These are phyloP conservation scores for Parachlorella kessleri DNA, from an alignment of 139 green algal genomes.

Conservation along the genomic window DNA sequence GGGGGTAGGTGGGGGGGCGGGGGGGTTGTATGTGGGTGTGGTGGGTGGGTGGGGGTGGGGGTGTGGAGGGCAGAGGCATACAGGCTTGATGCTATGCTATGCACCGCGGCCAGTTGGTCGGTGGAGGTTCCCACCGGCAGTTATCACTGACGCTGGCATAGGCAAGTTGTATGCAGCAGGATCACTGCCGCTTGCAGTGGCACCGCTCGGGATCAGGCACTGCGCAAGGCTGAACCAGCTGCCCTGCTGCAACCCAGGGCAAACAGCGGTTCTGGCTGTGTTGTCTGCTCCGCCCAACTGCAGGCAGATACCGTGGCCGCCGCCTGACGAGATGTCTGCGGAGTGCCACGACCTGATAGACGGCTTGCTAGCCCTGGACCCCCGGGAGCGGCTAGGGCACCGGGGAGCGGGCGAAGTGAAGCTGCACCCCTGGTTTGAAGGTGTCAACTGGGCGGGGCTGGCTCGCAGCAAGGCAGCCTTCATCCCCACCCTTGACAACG, in stretches of 20 bases:
- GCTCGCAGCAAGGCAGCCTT: constrained; percentile 78
- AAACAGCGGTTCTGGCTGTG: background rate
- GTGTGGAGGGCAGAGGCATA: too few relatives aligned
- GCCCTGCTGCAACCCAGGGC: background rate
- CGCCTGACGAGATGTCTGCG: constrained; percentile 60
- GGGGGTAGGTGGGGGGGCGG: constrained; percentile 67
- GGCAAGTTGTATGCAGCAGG: too few relatives aligned
- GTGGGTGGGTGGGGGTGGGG: constrained; percentile 94
- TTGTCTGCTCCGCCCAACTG: background rate
- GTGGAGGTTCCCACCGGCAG: too few relatives aligned
- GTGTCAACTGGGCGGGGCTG: constrained; percentile 79
- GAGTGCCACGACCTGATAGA: constrained; percentile 88
- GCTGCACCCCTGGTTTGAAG: constrained; percentile 83
- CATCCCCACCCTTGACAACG: constrained; percentile 62
- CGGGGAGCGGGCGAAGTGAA: constrained; percentile 81
- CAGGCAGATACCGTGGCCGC: constrained; percentile 69
- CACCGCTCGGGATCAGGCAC: background rate
- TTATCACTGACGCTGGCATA: too few relatives aligned
- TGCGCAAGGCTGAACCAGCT: background rate
- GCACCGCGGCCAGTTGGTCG: background rate
- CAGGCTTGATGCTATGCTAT: too few relatives aligned
- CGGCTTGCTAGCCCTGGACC: constrained; percentile 72
- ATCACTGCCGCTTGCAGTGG: too few relatives aligned
- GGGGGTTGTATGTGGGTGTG: constrained; percentile 79
- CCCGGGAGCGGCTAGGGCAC: constrained; percentile 69